phyloP scores from a whole-genome alignment of 768 basidiomycete genomes.

The Pisolithus marmoratus region DNA sequence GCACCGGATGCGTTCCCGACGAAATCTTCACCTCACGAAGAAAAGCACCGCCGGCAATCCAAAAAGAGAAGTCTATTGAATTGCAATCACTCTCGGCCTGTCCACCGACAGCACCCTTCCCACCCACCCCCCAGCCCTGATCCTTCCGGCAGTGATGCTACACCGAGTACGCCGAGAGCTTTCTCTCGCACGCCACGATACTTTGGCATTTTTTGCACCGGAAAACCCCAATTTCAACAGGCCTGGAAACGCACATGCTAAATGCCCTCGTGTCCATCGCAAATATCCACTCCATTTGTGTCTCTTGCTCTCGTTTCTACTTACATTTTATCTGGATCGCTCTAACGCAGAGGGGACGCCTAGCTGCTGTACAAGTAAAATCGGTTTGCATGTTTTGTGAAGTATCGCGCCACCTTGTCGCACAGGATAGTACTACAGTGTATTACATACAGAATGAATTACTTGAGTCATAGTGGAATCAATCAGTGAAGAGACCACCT shows the following conservation, averaged over 20 bases:
- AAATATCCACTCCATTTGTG: neutral
- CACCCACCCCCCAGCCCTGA: slow-evolving; percentile 8
- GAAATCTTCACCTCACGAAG: slow-evolving; percentile 12
- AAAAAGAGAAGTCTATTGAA: slow-evolving; percentile 8
- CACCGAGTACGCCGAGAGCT: slow-evolving; percentile 6
- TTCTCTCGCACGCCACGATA: slow-evolving; percentile 15
- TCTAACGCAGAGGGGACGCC: neutral
- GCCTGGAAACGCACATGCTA: slow-evolving; percentile 4
- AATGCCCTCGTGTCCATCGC: neutral
- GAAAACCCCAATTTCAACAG: slow-evolving; percentile 15
- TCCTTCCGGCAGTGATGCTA: slow-evolving; percentile 4
- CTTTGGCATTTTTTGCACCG: slow-evolving; percentile 36
- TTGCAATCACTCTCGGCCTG: slow-evolving; percentile 17
- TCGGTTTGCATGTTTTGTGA: too few species aligned
- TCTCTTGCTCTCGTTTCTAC: slow-evolving; percentile 1
- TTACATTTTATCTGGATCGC: slow-evolving; percentile 4
- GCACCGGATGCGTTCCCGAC: slow-evolving; percentile 34
- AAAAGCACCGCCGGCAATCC: neutral
- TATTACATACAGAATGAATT: neutral
- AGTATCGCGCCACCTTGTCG: too few species aligned
- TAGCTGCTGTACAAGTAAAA: neutral
- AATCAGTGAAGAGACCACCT: slow-evolving; percentile 25
- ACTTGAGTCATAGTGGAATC: neutral
- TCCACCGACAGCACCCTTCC: slow-evolving; percentile 20
- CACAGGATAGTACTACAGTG: neutral